phyloP scores from a whole-genome alignment of 228 moss, liverwort and hornwort species.

The Sphagnum magellanicum region DNA sequence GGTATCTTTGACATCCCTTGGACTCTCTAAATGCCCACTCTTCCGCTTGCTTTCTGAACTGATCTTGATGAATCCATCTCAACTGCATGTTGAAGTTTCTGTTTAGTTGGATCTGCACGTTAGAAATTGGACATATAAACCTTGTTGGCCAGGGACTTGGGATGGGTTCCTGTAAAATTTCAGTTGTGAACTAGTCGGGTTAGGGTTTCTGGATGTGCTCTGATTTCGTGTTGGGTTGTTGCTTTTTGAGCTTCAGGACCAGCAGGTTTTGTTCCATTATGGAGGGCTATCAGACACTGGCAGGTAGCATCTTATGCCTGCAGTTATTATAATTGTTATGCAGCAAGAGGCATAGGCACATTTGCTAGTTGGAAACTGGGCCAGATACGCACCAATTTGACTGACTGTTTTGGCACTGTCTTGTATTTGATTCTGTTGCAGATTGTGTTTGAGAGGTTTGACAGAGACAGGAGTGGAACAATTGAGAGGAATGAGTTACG shows the following conservation, averaged over 20 bases:
- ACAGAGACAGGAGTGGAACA: conserved; percentile 70
- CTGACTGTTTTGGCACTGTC: background rate
- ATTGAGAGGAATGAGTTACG: conserved; percentile 71
- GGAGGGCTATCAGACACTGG: conserved; percentile 78
- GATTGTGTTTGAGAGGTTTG: conserved; percentile 67
- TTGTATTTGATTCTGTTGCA: conserved; percentile 1
- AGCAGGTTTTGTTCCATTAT: conserved; percentile 56
- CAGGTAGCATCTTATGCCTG: conserved; percentile 16
- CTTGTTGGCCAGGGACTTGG: too few relatives aligned
- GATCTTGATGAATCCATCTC: too few relatives aligned
- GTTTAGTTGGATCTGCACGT: too few relatives aligned
- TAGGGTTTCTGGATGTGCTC: too few relatives aligned
- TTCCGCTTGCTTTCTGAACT: too few relatives aligned
- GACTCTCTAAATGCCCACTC: too few relatives aligned
- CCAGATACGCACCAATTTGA: background rate
- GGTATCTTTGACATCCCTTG: too few relatives aligned
- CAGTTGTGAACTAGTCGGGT: too few relatives aligned
- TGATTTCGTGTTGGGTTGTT: too few relatives aligned
- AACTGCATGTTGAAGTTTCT: too few relatives aligned
- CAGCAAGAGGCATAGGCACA: background rate
- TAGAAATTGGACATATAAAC: too few relatives aligned
- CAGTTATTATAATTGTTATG: background rate
- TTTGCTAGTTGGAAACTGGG: background rate
- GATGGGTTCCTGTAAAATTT: too few relatives aligned
- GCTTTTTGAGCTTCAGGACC: conserved; percentile 32